phyloP scores from a whole-genome alignment of 805 yeast genomes.

The Wickerhamomyces silvicola region DNA sequence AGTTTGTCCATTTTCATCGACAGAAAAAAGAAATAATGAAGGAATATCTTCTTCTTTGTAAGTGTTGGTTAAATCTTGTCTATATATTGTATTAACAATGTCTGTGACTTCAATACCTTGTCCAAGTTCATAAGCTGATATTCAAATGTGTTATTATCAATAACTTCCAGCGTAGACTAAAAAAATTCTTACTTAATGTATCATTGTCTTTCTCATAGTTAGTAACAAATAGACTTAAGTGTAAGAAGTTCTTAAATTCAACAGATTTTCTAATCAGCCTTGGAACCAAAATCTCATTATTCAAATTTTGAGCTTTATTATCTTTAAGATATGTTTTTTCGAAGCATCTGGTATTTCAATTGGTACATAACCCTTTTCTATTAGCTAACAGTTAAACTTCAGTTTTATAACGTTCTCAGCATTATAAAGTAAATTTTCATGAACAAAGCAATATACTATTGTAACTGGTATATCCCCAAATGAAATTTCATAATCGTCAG shows the following conservation, averaged over 20 bases:
- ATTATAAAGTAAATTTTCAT: constrained; percentile 12
- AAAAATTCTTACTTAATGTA: constrained; percentile 2
- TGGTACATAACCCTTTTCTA: constrained; percentile 14
- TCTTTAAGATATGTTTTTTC: constrained; percentile 2
- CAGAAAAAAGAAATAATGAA: constrained; percentile 27
- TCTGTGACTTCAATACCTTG: constrained; percentile 21
- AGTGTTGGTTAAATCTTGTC: constrained; percentile 15
- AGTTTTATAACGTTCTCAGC: constrained; percentile 13
- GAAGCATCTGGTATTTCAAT: constrained; percentile 9
- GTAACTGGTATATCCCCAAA: constrained; percentile 21
- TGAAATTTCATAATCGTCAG: neutral
- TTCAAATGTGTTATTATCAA: constrained; percentile 22
- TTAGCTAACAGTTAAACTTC: constrained; percentile 3
- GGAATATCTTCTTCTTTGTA: constrained; percentile 19
- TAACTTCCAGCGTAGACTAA: constrained; percentile 17
- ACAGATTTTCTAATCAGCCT: constrained; percentile 13
- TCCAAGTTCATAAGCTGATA: constrained; percentile 11
- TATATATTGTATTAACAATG: constrained; percentile 17
- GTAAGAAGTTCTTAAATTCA: constrained; percentile 18
- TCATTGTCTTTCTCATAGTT: constrained; percentile 7
- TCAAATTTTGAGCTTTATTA: constrained; percentile 1
- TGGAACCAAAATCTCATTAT: constrained; percentile 2
- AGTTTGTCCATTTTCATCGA: constrained; percentile 29
- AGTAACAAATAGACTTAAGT: constrained; percentile 17
- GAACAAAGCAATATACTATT: constrained; percentile 6